These are phyloP conservation scores for Monosporascus sp. DNA, from an alignment of 2,329 filamentous ascomycete species.

Conservation along the genomic window DNA sequence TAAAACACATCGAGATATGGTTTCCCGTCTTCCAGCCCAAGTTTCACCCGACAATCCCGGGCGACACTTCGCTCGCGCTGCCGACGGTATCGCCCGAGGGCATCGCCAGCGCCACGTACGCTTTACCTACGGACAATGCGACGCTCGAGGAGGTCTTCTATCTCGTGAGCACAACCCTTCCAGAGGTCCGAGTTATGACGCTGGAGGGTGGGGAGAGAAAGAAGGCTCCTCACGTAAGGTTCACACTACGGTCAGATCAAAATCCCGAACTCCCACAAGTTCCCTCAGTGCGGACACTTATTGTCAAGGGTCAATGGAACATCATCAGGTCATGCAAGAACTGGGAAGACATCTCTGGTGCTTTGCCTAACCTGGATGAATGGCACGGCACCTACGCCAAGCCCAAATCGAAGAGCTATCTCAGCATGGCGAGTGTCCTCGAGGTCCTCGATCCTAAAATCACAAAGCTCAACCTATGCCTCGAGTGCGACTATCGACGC, in stretches of 20 bases:
- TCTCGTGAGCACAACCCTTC: constrained; percentile 54
- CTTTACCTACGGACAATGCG: constrained; percentile 59
- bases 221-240: constrained; percentile 66
- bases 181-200: constrained; percentile 60
- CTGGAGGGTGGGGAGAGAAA: constrained; percentile 73
- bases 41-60: constrained; percentile 36
- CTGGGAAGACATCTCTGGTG: constrained; percentile 55
- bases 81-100: constrained; percentile 51
- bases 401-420: constrained; percentile 68
- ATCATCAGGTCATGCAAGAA: constrained; percentile 60
- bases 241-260: constrained; percentile 25
- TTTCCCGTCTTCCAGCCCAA: constrained; percentile 67
- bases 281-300: constrained; percentile 56
- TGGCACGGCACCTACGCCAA: constrained; percentile 64
- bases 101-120: constrained; percentile 52
- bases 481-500: constrained; percentile 67
- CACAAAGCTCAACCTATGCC: constrained; percentile 58
- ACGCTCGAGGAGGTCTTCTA: constrained; percentile 64
- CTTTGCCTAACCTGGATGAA: constrained; percentile 59
- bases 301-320: constrained; percentile 75
- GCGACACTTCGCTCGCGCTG: constrained; percentile 37
- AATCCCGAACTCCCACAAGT: constrained; percentile 38
- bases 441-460: constrained; percentile 51
- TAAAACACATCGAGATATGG: constrained; percentile 72
- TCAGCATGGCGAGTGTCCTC: constrained; percentile 61